Percentiles rank a stretch among this genome's conserved stretches.
phyloP scores from a whole-genome alignment of 2,329 filamentous ascomycete genomes.

The Chaetoscypha palmicola region DNA sequence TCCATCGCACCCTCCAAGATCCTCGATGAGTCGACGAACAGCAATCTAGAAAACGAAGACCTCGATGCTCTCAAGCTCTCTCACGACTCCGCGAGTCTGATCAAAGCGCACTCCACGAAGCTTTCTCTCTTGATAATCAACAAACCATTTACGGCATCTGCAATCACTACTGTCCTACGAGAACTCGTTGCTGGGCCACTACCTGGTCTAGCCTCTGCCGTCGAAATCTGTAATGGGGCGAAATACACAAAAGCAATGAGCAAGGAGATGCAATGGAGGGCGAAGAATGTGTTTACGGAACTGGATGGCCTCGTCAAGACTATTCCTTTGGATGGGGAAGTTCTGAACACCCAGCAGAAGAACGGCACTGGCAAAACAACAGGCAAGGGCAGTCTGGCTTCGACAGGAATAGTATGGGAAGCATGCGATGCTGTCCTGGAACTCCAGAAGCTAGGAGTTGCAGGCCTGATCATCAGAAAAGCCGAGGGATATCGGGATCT shows the following conservation, averaged over 20 bases:
- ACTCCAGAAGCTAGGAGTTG: conserved; percentile 60
- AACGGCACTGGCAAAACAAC: conserved; percentile 33
- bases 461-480: conserved; percentile 62
- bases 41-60: conserved; percentile 6
- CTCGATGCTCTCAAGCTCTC: conserved; percentile 60
- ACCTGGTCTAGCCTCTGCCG: conserved; percentile 65
- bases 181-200: conserved; percentile 69
- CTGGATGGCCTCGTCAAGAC: conserved; percentile 52
- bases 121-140: conserved; percentile 81
- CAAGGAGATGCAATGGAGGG: conserved; percentile 54
- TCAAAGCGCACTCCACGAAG: conserved; percentile 80
- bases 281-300: conserved; percentile 54
- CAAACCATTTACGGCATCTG: conserved; percentile 75
- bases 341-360: conserved; percentile 41
- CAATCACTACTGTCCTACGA: conserved; percentile 61
- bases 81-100: conserved; percentile 62
- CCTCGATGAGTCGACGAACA: conserved; percentile 2
- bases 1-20: too few species aligned
- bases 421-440: conserved; percentile 67
- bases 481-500: conserved; percentile 68
- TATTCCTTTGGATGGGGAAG: conserved; percentile 53
- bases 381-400: conserved; percentile 49
- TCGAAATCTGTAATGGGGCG: conserved; percentile 54
- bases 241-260: conserved; percentile 58
- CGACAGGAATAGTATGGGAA: conserved; percentile 76